phyloP scores from a whole-genome alignment of 768 basidiomycete genomes.

The Mrakia hoshinonis region DNA sequence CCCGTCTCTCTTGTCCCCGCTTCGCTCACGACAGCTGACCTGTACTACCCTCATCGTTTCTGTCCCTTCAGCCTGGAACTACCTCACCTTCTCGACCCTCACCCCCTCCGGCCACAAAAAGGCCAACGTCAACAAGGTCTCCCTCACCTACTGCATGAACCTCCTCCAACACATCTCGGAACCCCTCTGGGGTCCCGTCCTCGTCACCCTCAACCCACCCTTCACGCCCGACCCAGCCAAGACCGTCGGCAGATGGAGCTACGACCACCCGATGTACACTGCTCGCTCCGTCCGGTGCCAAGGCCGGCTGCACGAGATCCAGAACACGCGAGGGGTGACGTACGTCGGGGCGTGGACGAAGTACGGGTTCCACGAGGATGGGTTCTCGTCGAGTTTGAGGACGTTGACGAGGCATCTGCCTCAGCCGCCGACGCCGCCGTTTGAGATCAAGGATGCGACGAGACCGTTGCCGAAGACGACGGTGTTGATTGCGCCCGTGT shows the following conservation, averaged over 20 bases:
- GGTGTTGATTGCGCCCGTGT: conserved; percentile 7
- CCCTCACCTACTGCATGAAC: conserved; percentile 61
- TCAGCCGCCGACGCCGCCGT: conserved; percentile 31
- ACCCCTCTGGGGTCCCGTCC: conserved; percentile 51
- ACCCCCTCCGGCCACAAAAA: conserved; percentile 40
- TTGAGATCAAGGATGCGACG: conserved; percentile 33
- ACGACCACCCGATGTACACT: conserved; percentile 64
- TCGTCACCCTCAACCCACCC: conserved; percentile 67
- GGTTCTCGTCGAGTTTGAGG: conserved; percentile 10
- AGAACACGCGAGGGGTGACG: conserved; percentile 55
- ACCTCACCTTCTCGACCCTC: conserved; percentile 47
- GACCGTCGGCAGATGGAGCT: conserved; percentile 50
- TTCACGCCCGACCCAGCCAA: conserved; percentile 50
- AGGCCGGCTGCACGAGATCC: conserved; percentile 50
- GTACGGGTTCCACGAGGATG: conserved; percentile 66
- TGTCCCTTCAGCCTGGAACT: conserved; percentile 56
- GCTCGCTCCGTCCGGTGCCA: conserved; percentile 53
- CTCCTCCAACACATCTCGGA: conserved; percentile 60
- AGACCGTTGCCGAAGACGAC: conserved; percentile 28
- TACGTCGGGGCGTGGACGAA: conserved; percentile 64
- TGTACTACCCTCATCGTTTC: background rate
- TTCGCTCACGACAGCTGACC: background rate
- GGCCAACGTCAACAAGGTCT: conserved; percentile 53
- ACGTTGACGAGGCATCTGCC: conserved; percentile 1
- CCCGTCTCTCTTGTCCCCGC: background rate